phyloP scores from a whole-genome alignment of 208 protist species.

The Strigomonas culicis region DNA sequence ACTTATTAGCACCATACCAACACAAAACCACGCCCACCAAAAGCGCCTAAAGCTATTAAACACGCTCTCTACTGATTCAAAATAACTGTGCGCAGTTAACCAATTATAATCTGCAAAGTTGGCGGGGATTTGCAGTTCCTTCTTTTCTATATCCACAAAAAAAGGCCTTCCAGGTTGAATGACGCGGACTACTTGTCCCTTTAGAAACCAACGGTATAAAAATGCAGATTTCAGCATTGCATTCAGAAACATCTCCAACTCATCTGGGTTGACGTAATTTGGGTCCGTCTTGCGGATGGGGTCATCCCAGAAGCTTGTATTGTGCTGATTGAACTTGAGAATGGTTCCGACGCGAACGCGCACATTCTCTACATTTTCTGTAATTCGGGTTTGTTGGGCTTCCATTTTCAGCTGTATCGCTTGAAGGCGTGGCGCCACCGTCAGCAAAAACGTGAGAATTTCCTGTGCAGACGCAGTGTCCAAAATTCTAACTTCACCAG shows the following conservation, averaged over 20 bases:
- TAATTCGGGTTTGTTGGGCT: conserved; percentile 67
- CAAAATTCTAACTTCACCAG: conserved; percentile 80
- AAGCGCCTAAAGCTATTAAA: conserved; percentile 51
- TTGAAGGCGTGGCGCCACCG: conserved; percentile 83
- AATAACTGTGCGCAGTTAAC: conserved; percentile 54
- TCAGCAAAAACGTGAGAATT: conserved; percentile 82
- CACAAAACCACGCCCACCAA: conserved; percentile 86
- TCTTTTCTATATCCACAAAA: conserved; percentile 65
- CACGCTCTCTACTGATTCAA: conserved; percentile 57
- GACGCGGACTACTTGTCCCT: conserved; percentile 72
- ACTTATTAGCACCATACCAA: conserved; percentile 69
- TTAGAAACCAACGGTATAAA: conserved; percentile 83
- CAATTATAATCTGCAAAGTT: conserved; percentile 90
- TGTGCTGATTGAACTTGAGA: conserved; percentile 76
- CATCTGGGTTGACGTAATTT: conserved; percentile 74
- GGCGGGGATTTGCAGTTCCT: conserved; percentile 72
- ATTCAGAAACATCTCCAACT: conserved; percentile 67
- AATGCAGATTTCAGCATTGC: conserved; percentile 62
- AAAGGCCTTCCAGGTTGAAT: conserved; percentile 66
- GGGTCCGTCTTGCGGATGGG: conserved; percentile 42
- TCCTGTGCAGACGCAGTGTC: conserved; percentile 88
- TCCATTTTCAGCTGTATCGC: conserved; percentile 85
- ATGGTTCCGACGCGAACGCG: conserved; percentile 64
- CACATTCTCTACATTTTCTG: conserved; percentile 65
- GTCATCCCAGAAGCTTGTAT: conserved; percentile 86